A percentile compares a stretch with the other conserved stretches of the same genome.
Evolutionary conservation across 2,329 filamentous ascomycete genomes (phyloP).

Genomic region (Verticillium zaregamsianum): DNA sequence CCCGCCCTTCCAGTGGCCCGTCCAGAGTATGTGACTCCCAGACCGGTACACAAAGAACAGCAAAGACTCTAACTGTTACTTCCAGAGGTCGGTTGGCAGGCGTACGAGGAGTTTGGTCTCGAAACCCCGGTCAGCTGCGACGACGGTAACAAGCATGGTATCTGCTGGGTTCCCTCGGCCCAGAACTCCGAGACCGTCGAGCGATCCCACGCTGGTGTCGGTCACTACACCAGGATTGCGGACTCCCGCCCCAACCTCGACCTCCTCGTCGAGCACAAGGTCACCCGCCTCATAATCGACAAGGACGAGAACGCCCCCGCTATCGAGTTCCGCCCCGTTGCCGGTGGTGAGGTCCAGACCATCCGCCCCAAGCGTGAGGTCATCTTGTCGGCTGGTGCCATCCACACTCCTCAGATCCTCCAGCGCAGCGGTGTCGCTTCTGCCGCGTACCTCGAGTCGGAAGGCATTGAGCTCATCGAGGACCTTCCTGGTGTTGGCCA

Average conservation of each 20-base stretch:
- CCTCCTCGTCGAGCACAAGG: slow-evolving; percentile 23
- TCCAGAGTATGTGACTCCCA: slow-evolving; percentile 14
- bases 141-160: slow-evolving; percentile 22
- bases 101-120: slow-evolving; percentile 20
- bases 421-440: slow-evolving; percentile 47
- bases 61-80: slow-evolving; percentile 2
- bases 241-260: slow-evolving; percentile 18
- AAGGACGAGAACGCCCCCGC: slow-evolving; percentile 5
- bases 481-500: slow-evolving; percentile 47
- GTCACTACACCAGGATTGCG: slow-evolving; percentile 22
- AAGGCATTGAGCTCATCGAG: slow-evolving; percentile 38
- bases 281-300: slow-evolving; percentile 16
- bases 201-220: slow-evolving; percentile 24
- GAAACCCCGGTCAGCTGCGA: slow-evolving; percentile 18
- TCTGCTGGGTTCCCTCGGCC: slow-evolving; percentile 25
- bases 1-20: slow-evolving; percentile 25
- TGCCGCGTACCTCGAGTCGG: slow-evolving; percentile 31
- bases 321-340: slow-evolving; percentile 17
- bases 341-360: slow-evolving; percentile 15
- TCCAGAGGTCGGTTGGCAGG: slow-evolving; percentile 12
- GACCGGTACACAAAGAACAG: not conserved
- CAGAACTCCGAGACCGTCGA: slow-evolving; percentile 20
- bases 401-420: slow-evolving; percentile 48
- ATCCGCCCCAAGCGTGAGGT: slow-evolving; percentile 35
- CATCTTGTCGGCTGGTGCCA: slow-evolving; percentile 43